Evolutionary conservation across 768 basidiomycete species (phyloP), one percentile per base, ranked within the genome.

Genomic region (Termitomyces sp.): DNA sequence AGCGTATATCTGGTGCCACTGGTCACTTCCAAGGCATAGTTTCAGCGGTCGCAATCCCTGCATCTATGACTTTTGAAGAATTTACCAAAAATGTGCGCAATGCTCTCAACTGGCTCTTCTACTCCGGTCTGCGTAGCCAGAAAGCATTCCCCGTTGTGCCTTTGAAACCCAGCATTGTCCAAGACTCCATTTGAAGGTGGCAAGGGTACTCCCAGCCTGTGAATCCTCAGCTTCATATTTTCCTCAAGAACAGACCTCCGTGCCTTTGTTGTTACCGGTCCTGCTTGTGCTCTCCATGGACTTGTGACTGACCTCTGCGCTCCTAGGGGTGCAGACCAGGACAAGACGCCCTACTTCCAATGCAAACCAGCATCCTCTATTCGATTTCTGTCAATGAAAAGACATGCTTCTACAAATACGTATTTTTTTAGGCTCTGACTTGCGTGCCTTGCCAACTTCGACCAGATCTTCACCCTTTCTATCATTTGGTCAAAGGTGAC

Each of bases 11-110:
- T n/a, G n/a, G n/a, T n/a, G n/a, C n/a, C n/a, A n/a, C n/a, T n/a
- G n/a, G n/a, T n/a, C n/a, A 99, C 76, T 98, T 96, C 2, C 96
- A 98, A 74, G 97, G 97, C 66, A 87, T 99, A 67, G 88, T 97
- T 52, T 93, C 96, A 13, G 97, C 97, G 18, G 84, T 96, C 56
- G 88, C 85, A 40, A 86, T 98, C 68, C 83, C 96, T 8, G 86
- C 92, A 5, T 94, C 95, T 4, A 79, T 80, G 18, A 86, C 87
- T 28, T 86, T 88, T 63, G 88, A 89, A 51, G 87, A 89, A 3
- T 92, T 94, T 74, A 78, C 83, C 59, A 75, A 76, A 60, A 96
- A 97, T 75, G 81, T 86, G 9, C 78, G 81, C 71, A 96, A 96
- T 73, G 93, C 94, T 38, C 74, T 98, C 67, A 89, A 83, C 67